Base-by-base conservation (phyloP, 139 green algal genomes). In the Coelastrella sp. region DNA sequence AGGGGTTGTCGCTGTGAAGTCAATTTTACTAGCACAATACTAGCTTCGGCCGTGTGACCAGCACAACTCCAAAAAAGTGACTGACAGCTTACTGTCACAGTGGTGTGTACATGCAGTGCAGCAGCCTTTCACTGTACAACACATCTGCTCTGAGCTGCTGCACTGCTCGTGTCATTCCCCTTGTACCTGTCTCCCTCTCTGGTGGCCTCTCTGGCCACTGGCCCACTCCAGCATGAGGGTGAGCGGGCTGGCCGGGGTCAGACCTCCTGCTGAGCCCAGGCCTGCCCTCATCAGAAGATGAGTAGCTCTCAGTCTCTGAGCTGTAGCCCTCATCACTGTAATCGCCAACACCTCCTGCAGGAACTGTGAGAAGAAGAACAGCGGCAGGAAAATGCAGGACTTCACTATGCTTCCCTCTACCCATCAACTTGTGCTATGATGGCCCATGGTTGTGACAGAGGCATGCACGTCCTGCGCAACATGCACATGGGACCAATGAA, bases 221-320 rank as follows among this genome's bases (percentile, higher is more conserved):
- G 35, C 84, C 90, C 63, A 65, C 78, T 7, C 70, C 20, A 22
- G 78, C 73, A 7, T 70, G 83, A 56, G 79, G 88, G 75, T 56
- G 80, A 17, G 10, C 11, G 0, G 25, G 20, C 1, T 10, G 78
- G 65, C 63, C n/a, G 22, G 58, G n/a, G 19, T 76, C 68, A 76
- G 68, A 76, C 68, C 68, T 76, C 68, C 68, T n/a, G 68, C 68
- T 76, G 68, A 76, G 68, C n/a, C 68, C 68, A 27, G 15, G 15
- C n/a, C 19, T 17, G 1, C 68, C 68, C 25, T 80, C 74, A 80
- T 80, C 74, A 58, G 68, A 15, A 10, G 68, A 76, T 10, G 15
- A 12, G 12, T 20, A 11, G 19, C 7, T 19, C 68, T 76, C 68
- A 27, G 15, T 25, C 68, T 76, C 68, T 8, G 68, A 76, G 19